Percentiles rank a stretch among this genome's conserved stretches.
Conservation (phyloP, 192 early-diverging fungal species). For the Backusella morwellensis region DNA sequence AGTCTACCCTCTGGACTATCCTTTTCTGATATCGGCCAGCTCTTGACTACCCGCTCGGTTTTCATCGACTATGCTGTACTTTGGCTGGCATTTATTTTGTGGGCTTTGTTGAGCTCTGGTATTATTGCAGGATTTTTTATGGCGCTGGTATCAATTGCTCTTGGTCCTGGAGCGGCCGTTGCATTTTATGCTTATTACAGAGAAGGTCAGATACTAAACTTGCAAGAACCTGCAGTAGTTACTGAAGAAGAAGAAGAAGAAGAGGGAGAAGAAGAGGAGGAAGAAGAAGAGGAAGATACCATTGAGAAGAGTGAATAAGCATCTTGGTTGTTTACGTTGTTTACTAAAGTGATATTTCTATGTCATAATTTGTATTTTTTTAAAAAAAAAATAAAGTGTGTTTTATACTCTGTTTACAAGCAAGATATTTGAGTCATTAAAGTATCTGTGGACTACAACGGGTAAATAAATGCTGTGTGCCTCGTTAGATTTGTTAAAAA, state of each 20-base stretch:
- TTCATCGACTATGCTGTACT: conserved; percentile 11
- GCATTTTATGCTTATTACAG: conserved; percentile 20
- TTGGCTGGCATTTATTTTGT: conserved; percentile 7
- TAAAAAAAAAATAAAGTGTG: too few relatives aligned
- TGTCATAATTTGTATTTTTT: too few relatives aligned
- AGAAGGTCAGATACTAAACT: background rate
- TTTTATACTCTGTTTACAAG: too few relatives aligned
- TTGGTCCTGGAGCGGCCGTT: conserved; percentile 18
- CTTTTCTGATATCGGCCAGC: background rate
- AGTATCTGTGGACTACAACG: too few relatives aligned
- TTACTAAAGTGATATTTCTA: too few relatives aligned
- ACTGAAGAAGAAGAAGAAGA: background rate
- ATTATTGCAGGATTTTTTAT: background rate
- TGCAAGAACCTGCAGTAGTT: background rate
- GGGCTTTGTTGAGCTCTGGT: conserved; percentile 4
- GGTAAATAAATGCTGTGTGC: too few relatives aligned
- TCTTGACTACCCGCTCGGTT: conserved; percentile 1
- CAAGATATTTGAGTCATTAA: too few relatives aligned
- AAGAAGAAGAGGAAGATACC: too few relatives aligned
- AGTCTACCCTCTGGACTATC: background rate
- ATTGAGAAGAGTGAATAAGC: too few relatives aligned
- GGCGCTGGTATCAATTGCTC: background rate
- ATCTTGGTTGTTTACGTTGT: too few relatives aligned
- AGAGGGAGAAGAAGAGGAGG: too few relatives aligned
- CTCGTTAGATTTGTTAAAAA: too few relatives aligned